Evolutionary conservation across 805 yeast species (phyloP).

Genomic region (Metschnikowia peoriensis): DNA sequence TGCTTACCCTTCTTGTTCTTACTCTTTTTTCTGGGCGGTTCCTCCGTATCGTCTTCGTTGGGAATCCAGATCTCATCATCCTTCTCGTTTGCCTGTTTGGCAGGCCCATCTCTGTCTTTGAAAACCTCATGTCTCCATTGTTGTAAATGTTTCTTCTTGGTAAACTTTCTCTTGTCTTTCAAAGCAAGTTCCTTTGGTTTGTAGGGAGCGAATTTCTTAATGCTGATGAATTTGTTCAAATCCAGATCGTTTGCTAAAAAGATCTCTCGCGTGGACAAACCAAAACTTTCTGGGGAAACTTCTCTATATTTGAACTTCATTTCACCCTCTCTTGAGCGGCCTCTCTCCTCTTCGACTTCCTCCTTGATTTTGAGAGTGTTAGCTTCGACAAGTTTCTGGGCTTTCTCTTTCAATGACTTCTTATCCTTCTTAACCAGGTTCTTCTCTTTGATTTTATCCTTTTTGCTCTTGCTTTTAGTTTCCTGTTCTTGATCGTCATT

Average conservation of each 20-base stretch:
- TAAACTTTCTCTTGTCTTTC: conserved; percentile 80
- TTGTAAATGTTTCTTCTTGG: conserved; percentile 76
- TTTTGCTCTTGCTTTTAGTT: conserved; percentile 43
- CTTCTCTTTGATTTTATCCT: conserved; percentile 57
- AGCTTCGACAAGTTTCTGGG: conserved; percentile 75
- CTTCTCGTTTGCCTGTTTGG: conserved; percentile 31
- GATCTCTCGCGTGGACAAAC: conserved; percentile 82
- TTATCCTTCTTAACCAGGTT: conserved; percentile 60
- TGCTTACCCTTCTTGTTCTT: conserved; percentile 1
- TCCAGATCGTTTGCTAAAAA: conserved; percentile 85
- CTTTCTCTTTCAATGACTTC: conserved; percentile 58
- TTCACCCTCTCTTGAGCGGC: conserved; percentile 44
- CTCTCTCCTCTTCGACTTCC: conserved; percentile 62
- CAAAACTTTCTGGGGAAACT: conserved; percentile 92
- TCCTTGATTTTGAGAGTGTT: conserved; percentile 65
- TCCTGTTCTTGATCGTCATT: conserved; percentile 19
- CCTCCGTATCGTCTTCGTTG: conserved; percentile 18
- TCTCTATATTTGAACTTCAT: conserved; percentile 81
- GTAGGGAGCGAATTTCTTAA: conserved; percentile 92
- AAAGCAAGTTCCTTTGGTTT: conserved; percentile 67
- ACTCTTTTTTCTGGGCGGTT: conserved; percentile 5
- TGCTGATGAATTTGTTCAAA: conserved; percentile 78
- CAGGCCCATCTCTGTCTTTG: conserved; percentile 53
- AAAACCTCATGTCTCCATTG: conserved; percentile 91
- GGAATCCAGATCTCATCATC: conserved; percentile 41